These are phyloP conservation scores for Hordeum pubiflorum DNA, from an alignment of 202 grass and related monocot genomes.

Conservation along the genomic window DNA sequence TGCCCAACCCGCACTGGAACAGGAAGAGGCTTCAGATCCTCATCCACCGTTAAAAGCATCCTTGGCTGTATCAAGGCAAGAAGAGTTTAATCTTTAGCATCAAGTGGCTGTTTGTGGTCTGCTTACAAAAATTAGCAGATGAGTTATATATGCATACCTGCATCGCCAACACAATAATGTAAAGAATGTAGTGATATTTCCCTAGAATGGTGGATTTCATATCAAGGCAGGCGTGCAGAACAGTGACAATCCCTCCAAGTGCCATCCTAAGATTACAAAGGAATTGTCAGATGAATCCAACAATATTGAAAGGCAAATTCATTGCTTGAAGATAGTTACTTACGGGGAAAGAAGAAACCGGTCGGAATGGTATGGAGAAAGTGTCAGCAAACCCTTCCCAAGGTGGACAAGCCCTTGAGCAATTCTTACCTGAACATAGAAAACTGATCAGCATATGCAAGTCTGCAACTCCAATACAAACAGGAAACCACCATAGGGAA, in stretches of 20 bases:
- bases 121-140: neutral
- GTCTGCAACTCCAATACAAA: neutral
- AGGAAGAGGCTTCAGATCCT: slow-evolving; percentile 83
- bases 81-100: neutral
- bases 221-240: slow-evolving; percentile 88
- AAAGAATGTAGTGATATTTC: slow-evolving; percentile 97
- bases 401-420: slow-evolving; percentile 97
- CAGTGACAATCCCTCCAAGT: slow-evolving; percentile 84
- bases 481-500: neutral
- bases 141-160: slow-evolving; percentile 48
- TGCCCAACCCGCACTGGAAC: slow-evolving; percentile 96
- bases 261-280: slow-evolving; percentile 46
- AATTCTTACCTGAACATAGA: slow-evolving; percentile 75
- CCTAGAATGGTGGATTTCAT: slow-evolving; percentile 87
- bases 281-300: neutral
- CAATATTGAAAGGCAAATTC: neutral
- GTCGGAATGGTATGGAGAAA: slow-evolving; percentile 95
- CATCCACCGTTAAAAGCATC: slow-evolving; percentile 94
- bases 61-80: slow-evolving; percentile 59
- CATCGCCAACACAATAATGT: slow-evolving; percentile 84
- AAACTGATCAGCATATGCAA: neutral
- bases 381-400: slow-evolving; percentile 92
- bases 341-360: slow-evolving; percentile 93
- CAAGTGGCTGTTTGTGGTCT: neutral
- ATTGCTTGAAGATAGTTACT: slow-evolving; percentile 18